Base-by-base conservation (phyloP, 2,329 filamentous ascomycete species). In the Fusarium denticulatum region DNA sequence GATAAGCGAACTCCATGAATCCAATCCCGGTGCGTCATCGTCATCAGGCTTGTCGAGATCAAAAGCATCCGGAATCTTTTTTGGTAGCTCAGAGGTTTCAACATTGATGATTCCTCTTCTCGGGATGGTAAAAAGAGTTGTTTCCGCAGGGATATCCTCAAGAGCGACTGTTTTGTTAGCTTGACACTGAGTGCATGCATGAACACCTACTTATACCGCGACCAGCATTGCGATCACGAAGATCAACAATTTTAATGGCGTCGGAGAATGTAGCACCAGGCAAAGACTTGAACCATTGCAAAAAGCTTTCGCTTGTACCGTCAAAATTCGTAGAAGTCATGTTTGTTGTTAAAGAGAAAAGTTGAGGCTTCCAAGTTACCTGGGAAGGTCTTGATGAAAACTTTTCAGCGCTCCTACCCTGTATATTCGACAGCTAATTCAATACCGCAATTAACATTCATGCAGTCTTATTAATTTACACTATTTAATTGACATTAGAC, bases 51-150 rank as follows among this genome's bases (percentile, higher is more conserved):
- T 75, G 47, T 83, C 78, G 60, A 81, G 79, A 22, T 81, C 81
- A 64, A 92, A 87, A 66, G 91, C 81, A 50, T 86, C 81, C 0
- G 90, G 87, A 28, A 92, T 86, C 80, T 85, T 86, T 76, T 81
- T 83, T 30, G 88, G 87, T 36, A 97, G 85, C 53, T 88, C 86
- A 2, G 94, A 96, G 45, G 93, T 97, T 79, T 92, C 88, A 28
- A 89, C 85, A 75, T 89, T 93, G 79, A 97, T 89, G 71, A 97
- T 91, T 56, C 88, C 85, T 52, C 85, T 83, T 69, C 93, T 90
- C 6, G 94, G 94, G 69, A 97, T 93, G 52, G 90, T 91, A 85
- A 97, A 97, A 47, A 97, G 88, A 53, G 92, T 88, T 64, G 94
- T 93, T 69, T 95, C 93, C 75, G 93, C 88, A 24, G 86, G 83